Evolutionary conservation across 2,329 filamentous ascomycete species (phyloP).

Genomic region (Ascocoryne sarcoides): DNA sequence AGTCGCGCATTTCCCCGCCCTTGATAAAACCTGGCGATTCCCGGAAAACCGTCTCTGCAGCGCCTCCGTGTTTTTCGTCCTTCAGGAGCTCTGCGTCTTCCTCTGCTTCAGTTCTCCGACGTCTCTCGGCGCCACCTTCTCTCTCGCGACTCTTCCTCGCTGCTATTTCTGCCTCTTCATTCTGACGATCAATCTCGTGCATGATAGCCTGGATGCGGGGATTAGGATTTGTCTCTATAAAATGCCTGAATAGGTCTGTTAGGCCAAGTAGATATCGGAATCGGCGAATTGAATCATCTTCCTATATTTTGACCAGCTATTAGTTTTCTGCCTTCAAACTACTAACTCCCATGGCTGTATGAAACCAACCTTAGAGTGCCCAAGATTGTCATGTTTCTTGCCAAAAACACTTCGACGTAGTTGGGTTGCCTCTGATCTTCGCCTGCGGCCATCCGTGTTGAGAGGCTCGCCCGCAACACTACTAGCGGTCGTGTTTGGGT

Average conservation of each 20-base stretch:
- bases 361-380: conserved; percentile 73
- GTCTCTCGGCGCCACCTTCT: conserved; percentile 77
- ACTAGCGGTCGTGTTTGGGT: conserved; percentile 65
- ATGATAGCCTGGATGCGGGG: conserved; percentile 92
- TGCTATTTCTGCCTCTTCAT: conserved; percentile 59
- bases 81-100: conserved; percentile 85
- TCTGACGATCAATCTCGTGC: conserved; percentile 87
- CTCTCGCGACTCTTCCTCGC: conserved; percentile 65
- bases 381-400: conserved; percentile 86
- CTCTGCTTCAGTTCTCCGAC: conserved; percentile 89
- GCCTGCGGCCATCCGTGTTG: conserved; percentile 67
- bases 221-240: conserved; percentile 96
- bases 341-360: background rate
- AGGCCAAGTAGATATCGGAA: conserved; percentile 92
- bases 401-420: conserved; percentile 87
- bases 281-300: conserved; percentile 88
- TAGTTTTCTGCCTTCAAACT: background rate
- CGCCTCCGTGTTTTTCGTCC: conserved; percentile 81
- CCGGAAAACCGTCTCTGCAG: conserved; percentile 82
- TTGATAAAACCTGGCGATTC: conserved; percentile 89
- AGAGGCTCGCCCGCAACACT: conserved; percentile 71
- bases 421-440: conserved; percentile 78
- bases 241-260: conserved; percentile 95
- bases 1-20: conserved; percentile 83
- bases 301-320: conserved; percentile 41